Base-by-base conservation (phyloP, 805 yeast genomes). In the Candida xyloterini region DNA sequence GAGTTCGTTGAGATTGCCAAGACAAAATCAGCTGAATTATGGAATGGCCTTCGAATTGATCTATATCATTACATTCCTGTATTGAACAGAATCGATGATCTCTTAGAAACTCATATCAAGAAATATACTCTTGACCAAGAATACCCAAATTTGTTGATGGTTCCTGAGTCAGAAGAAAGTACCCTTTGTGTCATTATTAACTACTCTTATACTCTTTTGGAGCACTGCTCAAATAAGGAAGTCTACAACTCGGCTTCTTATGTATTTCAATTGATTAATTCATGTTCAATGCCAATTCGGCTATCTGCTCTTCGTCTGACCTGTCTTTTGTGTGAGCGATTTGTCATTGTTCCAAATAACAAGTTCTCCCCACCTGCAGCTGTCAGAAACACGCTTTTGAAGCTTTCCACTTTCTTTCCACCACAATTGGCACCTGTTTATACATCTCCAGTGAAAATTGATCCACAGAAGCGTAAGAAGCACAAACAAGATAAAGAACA, bases 1-100 rank as follows among this genome's bases (percentile, higher is more conserved):
- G 57, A 57, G 27, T 50, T 60, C 29, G 25, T 57, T 1, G 15
- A 24, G 1, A 27, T 48, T 7, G 48, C 54, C 22, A 41, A 44
- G 7, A 26, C 44, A 4, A 49, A 49, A 36, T 44, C 52, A 26
- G 42, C 42, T 1, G 55, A 57, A 27, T 49, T 42, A 9, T 61
- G 63, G 65, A 58, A 57, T 42, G 62, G 63, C 10, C 38, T 58
- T 5, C 49, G 53, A 28, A 68, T 73, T 6, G 75, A 86, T 50
- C 61, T 91, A 24, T 73, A 73, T 44, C 81, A 80, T 43, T 90
- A 95, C 93, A 75, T 85, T 21, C 74, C 82, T 0, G 78, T 86
- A 1, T 66, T 91, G 51, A 84, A 88, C 59, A 69, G 81, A 51
- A 78, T 90, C 54, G 96, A 90, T 56, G 71, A 67, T 10, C 70